These are phyloP conservation scores for Capsella rubella DNA, from an alignment of 441 rosid genomes.

Conservation along the genomic window DNA sequence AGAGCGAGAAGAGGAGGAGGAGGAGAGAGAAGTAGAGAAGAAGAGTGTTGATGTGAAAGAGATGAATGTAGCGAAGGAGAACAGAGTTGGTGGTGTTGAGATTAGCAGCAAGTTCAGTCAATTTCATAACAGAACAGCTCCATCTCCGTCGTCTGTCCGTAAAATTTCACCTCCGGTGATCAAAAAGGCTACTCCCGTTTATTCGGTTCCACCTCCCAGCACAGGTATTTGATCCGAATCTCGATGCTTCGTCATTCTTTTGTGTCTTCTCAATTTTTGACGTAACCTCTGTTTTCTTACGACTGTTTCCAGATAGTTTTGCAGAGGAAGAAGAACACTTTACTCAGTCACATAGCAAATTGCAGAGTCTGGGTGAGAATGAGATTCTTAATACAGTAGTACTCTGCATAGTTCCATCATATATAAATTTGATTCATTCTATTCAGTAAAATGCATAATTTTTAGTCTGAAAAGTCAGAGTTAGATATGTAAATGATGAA, in stretches of 20 bases:
- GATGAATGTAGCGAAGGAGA: constrained; percentile 47
- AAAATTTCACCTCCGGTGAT: constrained; percentile 57
- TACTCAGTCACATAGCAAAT: constrained; percentile 62
- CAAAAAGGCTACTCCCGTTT: constrained; percentile 47
- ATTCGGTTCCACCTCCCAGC: constrained; percentile 20
- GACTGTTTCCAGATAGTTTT: constrained; percentile 33
- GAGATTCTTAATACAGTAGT: background rate
- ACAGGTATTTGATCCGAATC: constrained; percentile 42
- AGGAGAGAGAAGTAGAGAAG: constrained; percentile 50
- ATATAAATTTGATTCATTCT: constrained; percentile 5
- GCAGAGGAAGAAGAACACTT: constrained; percentile 47
- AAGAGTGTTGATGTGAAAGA: constrained; percentile 60
- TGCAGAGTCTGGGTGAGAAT: constrained; percentile 69
- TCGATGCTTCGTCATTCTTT: background rate
- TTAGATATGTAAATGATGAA: constrained; percentile 7
- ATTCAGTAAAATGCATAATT: background rate
- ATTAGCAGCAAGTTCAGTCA: constrained; percentile 48
- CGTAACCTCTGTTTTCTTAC: constrained; percentile 29
- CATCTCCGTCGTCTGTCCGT: constrained; percentile 53
- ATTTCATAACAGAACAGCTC: constrained; percentile 49
- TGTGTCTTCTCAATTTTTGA: background rate
- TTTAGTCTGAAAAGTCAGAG: background rate
- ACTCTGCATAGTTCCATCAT: background rate
- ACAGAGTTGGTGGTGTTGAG: constrained; percentile 40
- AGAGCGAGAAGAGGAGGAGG: constrained; percentile 44